Evolutionary conservation across 1,284 basidiomycete genomes (phyloP), one percentile per base, ranked within the genome.

Genomic region (Sanghuangporus baumii): DNA sequence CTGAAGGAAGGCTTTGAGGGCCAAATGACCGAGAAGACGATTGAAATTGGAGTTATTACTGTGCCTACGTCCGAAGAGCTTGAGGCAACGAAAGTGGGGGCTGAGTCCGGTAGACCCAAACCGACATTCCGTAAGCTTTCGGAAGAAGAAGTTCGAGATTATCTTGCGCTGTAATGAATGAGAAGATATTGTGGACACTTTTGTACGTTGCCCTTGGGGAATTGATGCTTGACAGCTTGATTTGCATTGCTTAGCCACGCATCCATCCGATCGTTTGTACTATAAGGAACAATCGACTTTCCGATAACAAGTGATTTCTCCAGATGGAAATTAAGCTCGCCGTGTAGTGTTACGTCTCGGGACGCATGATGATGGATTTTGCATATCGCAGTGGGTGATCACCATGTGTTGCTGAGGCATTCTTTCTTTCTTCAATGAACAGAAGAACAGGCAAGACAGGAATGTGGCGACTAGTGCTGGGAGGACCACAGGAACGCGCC

Each of bases 1-100:
- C 81, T 99, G 67, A 99, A 99, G 77, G 97, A 99, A 78, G 96
- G 96, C 8, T 98, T 98, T 70, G 97, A 99, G 76, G 97, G 97
- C 12, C 93, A 98, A 74, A 98, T 99, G 96, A 98, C 96, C 20
- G 96, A 98, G 78, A 96, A 98, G 81, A 99, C 97, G 40, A 97
- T 99, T 71, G 97, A 99, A 77, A 96, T 99, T 64, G 97, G 97
- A 54, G 88, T 99, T 55, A 86, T 99, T 65, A 94, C 93, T 57
- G 91, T 94, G 16, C 94, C 95, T 4, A 90, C 87, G 23, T 72
- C 81, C 26, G 86, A 87, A 67, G 90, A 94, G 72, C 79, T 93
- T 61, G 87, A 88, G 67, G 87, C 84, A 62, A 84, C 81, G 34
- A 89, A 86, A 70, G 82, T 88, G 64, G 87, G 87, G 38, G 86